Evolutionary conservation across 2,329 filamentous ascomycete species (phyloP).

Genomic region (Exophiala alcalophila): DNA sequence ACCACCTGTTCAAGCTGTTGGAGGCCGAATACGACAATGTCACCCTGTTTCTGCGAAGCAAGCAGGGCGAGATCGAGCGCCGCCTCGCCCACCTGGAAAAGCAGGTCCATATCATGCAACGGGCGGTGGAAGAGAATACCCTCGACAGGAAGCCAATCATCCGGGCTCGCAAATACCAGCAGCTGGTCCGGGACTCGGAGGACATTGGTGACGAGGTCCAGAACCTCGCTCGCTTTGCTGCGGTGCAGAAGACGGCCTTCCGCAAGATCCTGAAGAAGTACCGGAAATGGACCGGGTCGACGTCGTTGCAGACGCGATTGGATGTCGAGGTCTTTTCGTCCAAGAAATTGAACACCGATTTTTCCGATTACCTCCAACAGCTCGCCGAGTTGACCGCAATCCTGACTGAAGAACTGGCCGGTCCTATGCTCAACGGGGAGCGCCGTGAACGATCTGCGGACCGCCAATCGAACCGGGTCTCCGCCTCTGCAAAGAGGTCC

Average conservation of each 20-base stretch:
- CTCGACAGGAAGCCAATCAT: conserved; percentile 19
- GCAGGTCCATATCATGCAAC: conserved; percentile 35
- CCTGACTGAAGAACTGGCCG: conserved; percentile 23
- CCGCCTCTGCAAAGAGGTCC: conserved; percentile 21
- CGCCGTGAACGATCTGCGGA: conserved; percentile 1
- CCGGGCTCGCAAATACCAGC: conserved; percentile 43
- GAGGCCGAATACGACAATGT: conserved; percentile 72
- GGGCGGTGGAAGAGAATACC: conserved; percentile 18
- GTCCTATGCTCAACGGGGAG: conserved; percentile 22
- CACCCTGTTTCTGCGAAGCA: conserved; percentile 74
- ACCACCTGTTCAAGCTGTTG: conserved; percentile 69
- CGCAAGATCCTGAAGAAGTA: conserved; percentile 85
- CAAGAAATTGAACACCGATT: conserved; percentile 26
- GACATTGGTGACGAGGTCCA: conserved; percentile 66
- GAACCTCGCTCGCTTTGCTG: conserved; percentile 67
- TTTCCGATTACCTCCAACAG: conserved; percentile 24
- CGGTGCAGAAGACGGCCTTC: conserved; percentile 72
- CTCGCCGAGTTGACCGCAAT: conserved; percentile 19
- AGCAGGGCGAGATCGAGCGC: conserved; percentile 71
- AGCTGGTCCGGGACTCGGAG: conserved; percentile 51
- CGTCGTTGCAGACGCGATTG: conserved; percentile 62
- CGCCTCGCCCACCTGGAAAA: conserved; percentile 53
- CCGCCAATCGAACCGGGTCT: conserved; percentile 11
- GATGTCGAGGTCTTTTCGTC: conserved; percentile 58
- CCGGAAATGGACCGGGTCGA: conserved; percentile 79